Conservation (phyloP, 805 yeast genomes). For the Candida maris region DNA sequence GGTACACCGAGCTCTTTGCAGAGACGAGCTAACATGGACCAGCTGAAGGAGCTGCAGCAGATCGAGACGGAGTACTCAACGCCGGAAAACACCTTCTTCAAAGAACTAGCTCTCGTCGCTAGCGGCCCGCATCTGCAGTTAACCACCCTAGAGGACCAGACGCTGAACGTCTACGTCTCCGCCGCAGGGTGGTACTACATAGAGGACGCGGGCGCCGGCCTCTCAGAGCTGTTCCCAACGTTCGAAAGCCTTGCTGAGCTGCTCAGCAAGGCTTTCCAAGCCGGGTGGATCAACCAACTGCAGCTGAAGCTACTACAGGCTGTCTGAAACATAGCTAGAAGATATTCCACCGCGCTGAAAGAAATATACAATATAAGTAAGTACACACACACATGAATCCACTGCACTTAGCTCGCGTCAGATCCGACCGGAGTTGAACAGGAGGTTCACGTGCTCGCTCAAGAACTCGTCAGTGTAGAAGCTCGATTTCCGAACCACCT, state of each 20-base stretch:
- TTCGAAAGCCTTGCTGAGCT: conserved; percentile 28
- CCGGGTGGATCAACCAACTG: conserved; percentile 17
- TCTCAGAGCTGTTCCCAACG: conserved; percentile 21
- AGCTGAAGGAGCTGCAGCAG: conserved; percentile 13
- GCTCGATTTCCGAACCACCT: conserved; percentile 76
- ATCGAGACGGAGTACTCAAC: conserved; percentile 12
- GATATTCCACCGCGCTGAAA: no score
- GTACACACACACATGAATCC: no score
- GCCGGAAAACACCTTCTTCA: conserved; percentile 7
- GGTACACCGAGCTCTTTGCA: no score
- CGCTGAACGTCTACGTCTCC: conserved; percentile 16
- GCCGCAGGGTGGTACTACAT: conserved; percentile 28
- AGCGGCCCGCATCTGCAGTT: conserved; percentile 4
- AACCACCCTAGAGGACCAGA: conserved; percentile 16
- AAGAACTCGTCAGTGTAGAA: conserved; percentile 79
- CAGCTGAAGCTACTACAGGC: conserved; percentile 5
- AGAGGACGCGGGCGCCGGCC: not conserved
- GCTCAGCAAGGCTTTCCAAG: conserved; percentile 13
- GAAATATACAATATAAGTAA: no score
- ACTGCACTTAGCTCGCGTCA: no score
- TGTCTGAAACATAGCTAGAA: no score
- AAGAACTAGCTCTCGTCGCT: conserved; percentile 2
- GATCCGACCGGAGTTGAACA: conserved; percentile 56
- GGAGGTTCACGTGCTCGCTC: conserved; percentile 72
- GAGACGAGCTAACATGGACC: no score